Conservation (phyloP, 2,329 filamentous ascomycete species). For the Diaporthe sp. region DNA sequence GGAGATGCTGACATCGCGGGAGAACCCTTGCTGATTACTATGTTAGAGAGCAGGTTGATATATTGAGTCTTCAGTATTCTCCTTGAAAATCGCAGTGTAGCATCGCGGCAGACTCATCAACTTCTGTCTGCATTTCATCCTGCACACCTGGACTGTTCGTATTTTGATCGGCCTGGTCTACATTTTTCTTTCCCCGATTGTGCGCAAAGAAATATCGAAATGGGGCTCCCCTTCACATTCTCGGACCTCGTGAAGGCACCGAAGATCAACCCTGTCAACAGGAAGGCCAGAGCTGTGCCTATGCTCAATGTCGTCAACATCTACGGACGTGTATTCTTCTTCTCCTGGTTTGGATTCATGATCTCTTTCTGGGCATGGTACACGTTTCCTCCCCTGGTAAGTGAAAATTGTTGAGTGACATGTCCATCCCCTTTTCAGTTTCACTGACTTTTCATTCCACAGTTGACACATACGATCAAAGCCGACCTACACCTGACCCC, state of each 20-base stretch:
- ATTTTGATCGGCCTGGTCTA: neutral
- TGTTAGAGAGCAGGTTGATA: constrained; percentile 18
- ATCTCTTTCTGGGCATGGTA: constrained; percentile 94
- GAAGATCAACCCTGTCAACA: constrained; percentile 84
- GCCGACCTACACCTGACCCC: constrained; percentile 79
- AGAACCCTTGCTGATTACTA: constrained; percentile 10
- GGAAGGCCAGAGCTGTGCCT: constrained; percentile 84
- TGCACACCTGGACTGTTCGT: neutral
- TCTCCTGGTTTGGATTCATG: constrained; percentile 88
- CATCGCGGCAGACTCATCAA: neutral
- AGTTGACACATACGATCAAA: constrained; percentile 81
- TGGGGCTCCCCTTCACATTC: constrained; percentile 47
- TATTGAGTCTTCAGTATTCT: constrained; percentile 7
- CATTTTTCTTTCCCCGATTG: no score
- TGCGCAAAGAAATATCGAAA: constrained; percentile 31
- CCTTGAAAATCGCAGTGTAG: neutral
- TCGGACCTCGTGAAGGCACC: constrained; percentile 65
- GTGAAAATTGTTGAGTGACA: constrained; percentile 38
- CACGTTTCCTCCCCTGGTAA: constrained; percentile 86
- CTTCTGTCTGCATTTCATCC: neutral
- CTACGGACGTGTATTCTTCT: constrained; percentile 91
- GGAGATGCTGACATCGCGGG: constrained; percentile 24
- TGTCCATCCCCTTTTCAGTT: neutral
- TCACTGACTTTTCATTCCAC: constrained; percentile 25
- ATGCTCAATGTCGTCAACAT: constrained; percentile 80